Evolutionary conservation across 257 asterid genomes (phyloP), one percentile per base, ranked within the genome.

Genomic region (Lycium barbarum): DNA sequence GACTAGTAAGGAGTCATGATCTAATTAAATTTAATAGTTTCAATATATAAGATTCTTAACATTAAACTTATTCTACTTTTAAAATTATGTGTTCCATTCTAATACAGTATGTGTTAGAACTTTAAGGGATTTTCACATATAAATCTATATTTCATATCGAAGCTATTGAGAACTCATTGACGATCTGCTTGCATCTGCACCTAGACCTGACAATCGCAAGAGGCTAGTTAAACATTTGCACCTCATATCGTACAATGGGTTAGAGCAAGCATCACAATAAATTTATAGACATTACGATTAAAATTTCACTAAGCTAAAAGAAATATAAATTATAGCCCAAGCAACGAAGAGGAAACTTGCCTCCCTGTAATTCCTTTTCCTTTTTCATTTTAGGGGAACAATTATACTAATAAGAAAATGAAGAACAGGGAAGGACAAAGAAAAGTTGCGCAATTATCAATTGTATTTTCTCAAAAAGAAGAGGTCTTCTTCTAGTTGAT

Each of bases 401-500:
- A 74, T 49, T 20, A 13, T 49, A 47, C 20, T 12, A 49, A 14
- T 22, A 74, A 11, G 61, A 74, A 73, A 74, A 74, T 33, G 8
- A 74, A 74, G 61, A 74, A 22, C 13, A 74, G 40, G 43, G 14
- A 13, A 47, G 22, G 26, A 2, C 3, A 74, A 51, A 7, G 47
- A 26, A 51, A 13, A 26, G 14, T 14, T 51, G 65, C 0, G 12
- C 15, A 58, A 12, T 6, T 33, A 38, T 79, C 8, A 57, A 6
- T 78, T 40, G 49, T 55, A 13, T 58, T 45, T 84, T 67, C 62
- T 71, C 59, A 59, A 73, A 58, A 84, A 51, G 45, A 81, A 80
- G 13, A 88, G 38, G 40, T 87, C 88, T 66, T 87, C 83, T 81
- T 91, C 89, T 9, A 88, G 79, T 58, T 87, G 87, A 81, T 83